Percentiles rank a stretch among this genome's conserved stretches.
These are phyloP conservation scores for Cyberlindnera bimundalis DNA, from an alignment of 805 yeast species.

Conservation along the genomic window DNA sequence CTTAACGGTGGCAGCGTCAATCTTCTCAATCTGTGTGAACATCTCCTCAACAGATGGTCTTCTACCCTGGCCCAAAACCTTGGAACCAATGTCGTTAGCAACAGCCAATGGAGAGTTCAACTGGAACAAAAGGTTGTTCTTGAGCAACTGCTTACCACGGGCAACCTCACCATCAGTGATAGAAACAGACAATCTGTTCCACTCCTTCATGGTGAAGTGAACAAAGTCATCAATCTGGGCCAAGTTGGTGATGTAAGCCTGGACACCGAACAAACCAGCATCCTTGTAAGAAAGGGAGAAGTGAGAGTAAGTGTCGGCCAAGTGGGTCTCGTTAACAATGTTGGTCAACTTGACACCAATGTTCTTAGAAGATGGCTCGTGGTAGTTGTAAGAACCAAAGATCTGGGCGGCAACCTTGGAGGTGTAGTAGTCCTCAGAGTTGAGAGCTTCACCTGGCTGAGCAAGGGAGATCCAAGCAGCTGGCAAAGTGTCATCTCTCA, in stretches of 20 bases:
- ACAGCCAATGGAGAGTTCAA: constrained; percentile 48
- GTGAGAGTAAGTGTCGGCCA: constrained; percentile 69
- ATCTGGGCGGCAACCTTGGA: constrained; percentile 71
- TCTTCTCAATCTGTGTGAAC: constrained; percentile 58
- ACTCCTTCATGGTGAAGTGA: constrained; percentile 79
- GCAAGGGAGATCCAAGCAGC: constrained; percentile 76
- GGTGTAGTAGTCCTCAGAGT: constrained; percentile 62
- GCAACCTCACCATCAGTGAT: constrained; percentile 74
- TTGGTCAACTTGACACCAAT: constrained; percentile 70
- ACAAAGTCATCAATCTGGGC: constrained; percentile 66
- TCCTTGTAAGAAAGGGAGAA: constrained; percentile 72
- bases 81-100: constrained; percentile 55
- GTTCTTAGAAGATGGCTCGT: constrained; percentile 51
- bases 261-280: constrained; percentile 82
- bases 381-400: constrained; percentile 52
- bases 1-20: constrained; percentile 55
- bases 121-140: constrained; percentile 54
- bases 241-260: constrained; percentile 60
- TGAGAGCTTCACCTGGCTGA: constrained; percentile 63
- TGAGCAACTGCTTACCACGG: constrained; percentile 70
- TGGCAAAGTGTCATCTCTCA: constrained; percentile 85
- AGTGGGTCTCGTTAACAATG: constrained; percentile 65
- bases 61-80: constrained; percentile 59
- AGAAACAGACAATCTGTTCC: constrained; percentile 80
- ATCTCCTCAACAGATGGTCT: constrained; percentile 59